A percentile compares a stretch with the other conserved stretches of the same genome.
Evolutionary conservation across 805 yeast genomes (phyloP).

Genomic region (Tetrapisispora arboricola): DNA sequence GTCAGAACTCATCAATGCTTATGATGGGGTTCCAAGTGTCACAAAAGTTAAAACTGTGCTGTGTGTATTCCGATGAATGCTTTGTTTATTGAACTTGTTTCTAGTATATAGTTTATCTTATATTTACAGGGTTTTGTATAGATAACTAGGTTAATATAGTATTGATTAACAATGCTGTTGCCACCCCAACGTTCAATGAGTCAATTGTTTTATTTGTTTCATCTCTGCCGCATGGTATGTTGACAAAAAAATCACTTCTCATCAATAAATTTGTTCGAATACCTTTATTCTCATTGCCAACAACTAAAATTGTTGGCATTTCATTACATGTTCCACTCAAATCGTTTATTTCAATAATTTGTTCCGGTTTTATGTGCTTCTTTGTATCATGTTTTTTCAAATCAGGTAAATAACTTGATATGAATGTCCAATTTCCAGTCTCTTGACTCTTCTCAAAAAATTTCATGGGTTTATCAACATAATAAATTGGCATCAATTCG

Average conservation of each 20-base stretch:
- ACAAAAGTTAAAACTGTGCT: too few relatives aligned
- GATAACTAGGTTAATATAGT: conserved; percentile 10
- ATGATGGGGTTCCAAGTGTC: too few relatives aligned
- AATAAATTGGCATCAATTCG: conserved; percentile 57
- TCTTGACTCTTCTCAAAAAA: conserved; percentile 47
- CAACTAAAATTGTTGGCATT: conserved; percentile 57
- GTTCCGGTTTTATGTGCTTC: conserved; percentile 26
- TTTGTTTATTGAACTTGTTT: too few relatives aligned
- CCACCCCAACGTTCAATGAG: conserved; percentile 83
- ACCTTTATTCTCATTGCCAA: conserved; percentile 85
- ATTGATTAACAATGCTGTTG: conserved; percentile 58
- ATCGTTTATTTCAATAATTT: conserved; percentile 31
- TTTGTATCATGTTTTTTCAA: conserved; percentile 28
- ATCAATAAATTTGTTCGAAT: conserved; percentile 55
- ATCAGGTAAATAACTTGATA: conserved; percentile 45
- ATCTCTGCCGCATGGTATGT: conserved; percentile 22
- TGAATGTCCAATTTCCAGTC: conserved; percentile 51
- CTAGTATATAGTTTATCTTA: neutral
- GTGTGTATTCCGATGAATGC: too few relatives aligned
- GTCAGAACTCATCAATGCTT: too few relatives aligned
- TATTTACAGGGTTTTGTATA: neutral
- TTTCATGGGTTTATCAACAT: conserved; percentile 45
- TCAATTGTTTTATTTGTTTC: conserved; percentile 34
- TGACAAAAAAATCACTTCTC: conserved; percentile 41
- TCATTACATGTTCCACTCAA: conserved; percentile 35